phyloP scores from a whole-genome alignment of 179 eudicot species.

The Silene noctiflora region DNA sequence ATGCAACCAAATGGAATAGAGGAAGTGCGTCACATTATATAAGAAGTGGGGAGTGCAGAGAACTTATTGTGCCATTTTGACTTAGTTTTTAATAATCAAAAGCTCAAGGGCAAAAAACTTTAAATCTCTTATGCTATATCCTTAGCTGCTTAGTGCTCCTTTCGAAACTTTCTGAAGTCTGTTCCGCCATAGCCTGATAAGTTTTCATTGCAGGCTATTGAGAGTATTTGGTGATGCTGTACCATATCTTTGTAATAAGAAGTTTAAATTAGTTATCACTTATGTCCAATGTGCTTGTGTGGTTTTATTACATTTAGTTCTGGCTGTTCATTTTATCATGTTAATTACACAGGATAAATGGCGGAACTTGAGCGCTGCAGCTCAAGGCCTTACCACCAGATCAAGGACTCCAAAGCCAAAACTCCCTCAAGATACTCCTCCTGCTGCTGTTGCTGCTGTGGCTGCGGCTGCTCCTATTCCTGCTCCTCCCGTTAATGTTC shows the following conservation, averaged over 20 bases:
- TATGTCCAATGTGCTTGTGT: neutral
- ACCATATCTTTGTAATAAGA: neutral
- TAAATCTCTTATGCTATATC: too few relatives aligned
- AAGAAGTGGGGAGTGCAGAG: neutral
- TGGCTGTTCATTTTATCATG: neutral
- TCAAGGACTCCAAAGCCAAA: conserved; percentile 51
- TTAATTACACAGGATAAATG: conserved; percentile 71
- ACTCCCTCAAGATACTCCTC: conserved; percentile 41
- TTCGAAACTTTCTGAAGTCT: neutral
- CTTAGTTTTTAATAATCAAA: neutral
- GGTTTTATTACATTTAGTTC: neutral
- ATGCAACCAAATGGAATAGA: too few relatives aligned
- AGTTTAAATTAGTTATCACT: neutral
- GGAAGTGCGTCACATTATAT: neutral
- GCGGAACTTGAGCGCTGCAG: conserved; percentile 88
- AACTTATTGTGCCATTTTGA: neutral
- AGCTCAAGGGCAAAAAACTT: neutral
- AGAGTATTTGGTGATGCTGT: neutral
- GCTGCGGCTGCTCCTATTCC: neutral
- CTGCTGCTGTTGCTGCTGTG: conserved; percentile 28
- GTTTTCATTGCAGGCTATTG: neutral
- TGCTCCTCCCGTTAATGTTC: conserved; percentile 18
- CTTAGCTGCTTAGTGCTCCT: too few relatives aligned
- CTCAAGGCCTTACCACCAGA: conserved; percentile 69
- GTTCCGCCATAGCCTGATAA: neutral